These are phyloP conservation scores for Jatropha podagrica DNA, from an alignment of 441 rosid genomes.

Conservation along the genomic window DNA sequence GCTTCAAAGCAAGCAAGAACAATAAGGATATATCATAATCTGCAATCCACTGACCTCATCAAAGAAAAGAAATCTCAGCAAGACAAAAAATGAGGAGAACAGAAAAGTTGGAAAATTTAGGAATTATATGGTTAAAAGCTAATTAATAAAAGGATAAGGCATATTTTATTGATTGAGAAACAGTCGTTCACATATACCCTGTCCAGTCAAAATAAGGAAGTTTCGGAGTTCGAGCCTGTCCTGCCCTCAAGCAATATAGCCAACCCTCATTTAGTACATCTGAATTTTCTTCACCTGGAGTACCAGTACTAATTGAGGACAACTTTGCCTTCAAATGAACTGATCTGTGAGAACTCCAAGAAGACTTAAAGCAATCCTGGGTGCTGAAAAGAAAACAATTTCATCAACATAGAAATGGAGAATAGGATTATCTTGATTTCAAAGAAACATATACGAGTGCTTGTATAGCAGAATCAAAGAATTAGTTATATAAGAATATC, in stretches of 20 bases:
- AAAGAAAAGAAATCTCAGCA: neutral
- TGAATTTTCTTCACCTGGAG: constrained; percentile 42
- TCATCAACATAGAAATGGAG: constrained; percentile 16
- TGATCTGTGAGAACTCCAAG: constrained; percentile 91
- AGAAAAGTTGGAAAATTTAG: neutral
- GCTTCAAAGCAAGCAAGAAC: neutral
- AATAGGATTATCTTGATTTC: neutral
- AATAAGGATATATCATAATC: neutral
- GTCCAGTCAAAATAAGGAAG: constrained; percentile 92
- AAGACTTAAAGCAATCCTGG: constrained; percentile 92
- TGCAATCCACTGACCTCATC: neutral
- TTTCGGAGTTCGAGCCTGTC: constrained; percentile 60
- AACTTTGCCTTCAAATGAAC: constrained; percentile 75
- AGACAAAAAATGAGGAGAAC: neutral
- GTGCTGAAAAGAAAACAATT: constrained; percentile 41
- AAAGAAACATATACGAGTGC: neutral
- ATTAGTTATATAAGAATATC: neutral
- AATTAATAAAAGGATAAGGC: neutral
- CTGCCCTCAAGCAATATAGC: constrained; percentile 75
- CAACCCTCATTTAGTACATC: constrained; percentile 59
- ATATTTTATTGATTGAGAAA: neutral
- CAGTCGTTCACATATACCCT: constrained; percentile 52
- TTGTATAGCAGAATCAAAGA: neutral
- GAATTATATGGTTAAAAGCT: too few species aligned
- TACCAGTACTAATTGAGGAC: constrained; percentile 40